These are phyloP conservation scores for Phytopythium delawarense DNA, from an alignment of 352 stramenopile genomes.

Conservation along the genomic window DNA sequence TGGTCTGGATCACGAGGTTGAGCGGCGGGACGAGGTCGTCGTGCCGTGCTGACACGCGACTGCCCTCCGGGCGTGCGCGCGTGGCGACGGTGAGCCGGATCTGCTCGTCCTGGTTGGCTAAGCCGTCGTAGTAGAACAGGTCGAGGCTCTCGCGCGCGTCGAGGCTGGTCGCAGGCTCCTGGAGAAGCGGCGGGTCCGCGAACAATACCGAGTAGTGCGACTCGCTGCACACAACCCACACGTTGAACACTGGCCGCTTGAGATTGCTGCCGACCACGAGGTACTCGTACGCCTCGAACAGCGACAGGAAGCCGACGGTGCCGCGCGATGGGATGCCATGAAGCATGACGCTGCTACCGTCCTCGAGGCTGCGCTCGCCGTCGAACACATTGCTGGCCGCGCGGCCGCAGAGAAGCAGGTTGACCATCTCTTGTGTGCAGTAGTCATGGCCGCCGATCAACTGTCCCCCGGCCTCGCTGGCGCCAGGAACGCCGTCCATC, in stretches of 20 bases:
- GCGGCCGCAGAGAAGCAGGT: conserved; percentile 91
- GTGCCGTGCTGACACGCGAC: conserved; percentile 21
- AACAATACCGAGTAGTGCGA: conserved; percentile 92
- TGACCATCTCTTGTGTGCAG: conserved; percentile 95
- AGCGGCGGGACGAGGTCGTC: conserved; percentile 82
- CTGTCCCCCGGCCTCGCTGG: conserved; percentile 29
- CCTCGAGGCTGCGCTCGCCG: conserved; percentile 74
- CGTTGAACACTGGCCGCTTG: conserved; percentile 68
- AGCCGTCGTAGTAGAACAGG: conserved; percentile 86
- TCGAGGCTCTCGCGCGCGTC: conserved; percentile 45
- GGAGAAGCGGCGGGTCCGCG: conserved; percentile 15
- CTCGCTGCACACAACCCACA: conserved; percentile 92
- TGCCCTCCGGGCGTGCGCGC: conserved; percentile 19
- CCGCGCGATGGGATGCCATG: conserved; percentile 53
- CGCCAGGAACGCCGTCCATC: conserved; percentile 77
- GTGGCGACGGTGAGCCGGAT: conserved; percentile 62
- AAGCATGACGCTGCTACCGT: conserved; percentile 70
- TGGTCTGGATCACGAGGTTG: conserved; percentile 88
- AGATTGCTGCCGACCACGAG: conserved; percentile 75
- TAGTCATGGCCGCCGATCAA: conserved; percentile 88
- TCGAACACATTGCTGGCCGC: conserved; percentile 95
- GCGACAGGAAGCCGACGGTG: conserved; percentile 85
- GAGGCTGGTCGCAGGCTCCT: conserved; percentile 22
- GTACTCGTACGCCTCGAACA: conserved; percentile 91
- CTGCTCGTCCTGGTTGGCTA: conserved; percentile 87